Conservation (phyloP, 1,284 basidiomycete species). For the Fomitopsis schrenkii region DNA sequence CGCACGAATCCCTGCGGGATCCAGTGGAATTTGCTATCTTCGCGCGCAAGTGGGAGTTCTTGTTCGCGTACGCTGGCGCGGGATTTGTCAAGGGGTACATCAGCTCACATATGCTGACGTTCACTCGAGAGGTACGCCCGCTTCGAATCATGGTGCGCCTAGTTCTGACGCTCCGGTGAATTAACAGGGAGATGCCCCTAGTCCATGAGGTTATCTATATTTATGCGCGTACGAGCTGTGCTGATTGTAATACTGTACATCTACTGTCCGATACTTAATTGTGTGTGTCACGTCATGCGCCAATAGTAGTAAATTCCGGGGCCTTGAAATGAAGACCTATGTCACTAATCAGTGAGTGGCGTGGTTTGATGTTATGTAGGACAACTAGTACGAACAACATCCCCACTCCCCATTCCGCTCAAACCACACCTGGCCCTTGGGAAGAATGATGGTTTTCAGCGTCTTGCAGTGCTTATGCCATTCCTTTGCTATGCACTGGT, state of each 20-base stretch:
- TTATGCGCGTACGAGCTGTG: not conserved
- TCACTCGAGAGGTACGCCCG: constrained; percentile 26
- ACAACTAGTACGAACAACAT: constrained; percentile 13
- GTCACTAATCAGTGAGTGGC: not conserved
- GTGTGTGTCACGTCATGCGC: not conserved
- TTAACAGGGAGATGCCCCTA: not conserved
- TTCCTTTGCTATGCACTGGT: constrained; percentile 28
- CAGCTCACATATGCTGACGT: constrained; percentile 67
- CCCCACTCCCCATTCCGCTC: constrained; percentile 23
- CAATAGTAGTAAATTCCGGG: not conserved
- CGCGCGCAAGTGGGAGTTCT: constrained; percentile 75
- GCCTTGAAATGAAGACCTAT: not conserved
- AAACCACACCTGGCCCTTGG: constrained; percentile 39
- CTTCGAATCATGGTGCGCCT: not conserved
- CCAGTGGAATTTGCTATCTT: constrained; percentile 54
- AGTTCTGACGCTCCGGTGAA: not conserved
- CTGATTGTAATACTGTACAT: no score
- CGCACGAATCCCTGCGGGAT: constrained; percentile 54
- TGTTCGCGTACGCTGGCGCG: constrained; percentile 72
- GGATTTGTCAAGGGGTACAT: constrained; percentile 75
- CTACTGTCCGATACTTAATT: no score
- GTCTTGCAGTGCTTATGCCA: constrained; percentile 40
- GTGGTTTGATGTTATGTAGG: not conserved
- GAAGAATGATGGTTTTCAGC: constrained; percentile 39
- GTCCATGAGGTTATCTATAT: not conserved